Evolutionary conservation across 2,329 filamentous ascomycete genomes (phyloP).

Genomic region (Elsinoe ampelina): DNA sequence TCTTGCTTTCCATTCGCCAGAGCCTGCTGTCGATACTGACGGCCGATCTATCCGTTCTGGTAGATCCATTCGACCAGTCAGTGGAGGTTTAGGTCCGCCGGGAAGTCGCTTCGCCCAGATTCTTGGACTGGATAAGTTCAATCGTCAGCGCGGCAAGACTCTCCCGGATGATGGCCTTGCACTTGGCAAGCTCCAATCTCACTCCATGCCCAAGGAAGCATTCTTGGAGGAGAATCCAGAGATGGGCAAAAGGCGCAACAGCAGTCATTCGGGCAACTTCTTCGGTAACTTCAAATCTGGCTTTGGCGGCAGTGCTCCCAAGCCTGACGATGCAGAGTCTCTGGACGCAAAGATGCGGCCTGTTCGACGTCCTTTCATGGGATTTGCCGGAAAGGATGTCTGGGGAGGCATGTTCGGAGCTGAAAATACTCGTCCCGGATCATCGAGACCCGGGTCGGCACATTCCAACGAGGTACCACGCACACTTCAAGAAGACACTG

Average conservation of each 20-base stretch:
- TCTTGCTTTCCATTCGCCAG: slow-evolving; percentile 39
- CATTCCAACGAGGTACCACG: slow-evolving; percentile 55
- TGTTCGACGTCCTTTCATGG: slow-evolving; percentile 40
- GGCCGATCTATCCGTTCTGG: slow-evolving; percentile 39
- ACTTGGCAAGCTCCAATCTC: slow-evolving; percentile 62
- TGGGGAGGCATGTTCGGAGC: slow-evolving; percentile 37
- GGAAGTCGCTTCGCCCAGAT: slow-evolving; percentile 49
- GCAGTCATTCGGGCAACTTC: slow-evolving; percentile 41
- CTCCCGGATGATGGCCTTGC: slow-evolving; percentile 52
- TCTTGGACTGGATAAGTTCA: slow-evolving; percentile 47
- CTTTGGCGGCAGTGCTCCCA: not conserved
- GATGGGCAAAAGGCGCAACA: slow-evolving; percentile 35
- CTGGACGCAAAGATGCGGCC: slow-evolving; percentile 27
- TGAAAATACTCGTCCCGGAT: slow-evolving; percentile 31
- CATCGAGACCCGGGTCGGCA: slow-evolving; percentile 49
- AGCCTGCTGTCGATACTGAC: slow-evolving; percentile 36
- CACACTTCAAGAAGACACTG: slow-evolving; percentile 54
- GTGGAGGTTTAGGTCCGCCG: slow-evolving; percentile 29
- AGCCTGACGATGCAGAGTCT: slow-evolving; percentile 15
- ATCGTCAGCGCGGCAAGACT: slow-evolving; percentile 54
- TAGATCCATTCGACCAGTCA: slow-evolving; percentile 41
- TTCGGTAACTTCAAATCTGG: slow-evolving; percentile 35
- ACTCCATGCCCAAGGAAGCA: slow-evolving; percentile 56
- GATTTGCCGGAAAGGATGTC: slow-evolving; percentile 42
- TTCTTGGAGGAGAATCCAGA: not conserved